These are phyloP conservation scores for Geotrichum carabidarum DNA, from an alignment of 1,139 yeast species.

Conservation along the genomic window DNA sequence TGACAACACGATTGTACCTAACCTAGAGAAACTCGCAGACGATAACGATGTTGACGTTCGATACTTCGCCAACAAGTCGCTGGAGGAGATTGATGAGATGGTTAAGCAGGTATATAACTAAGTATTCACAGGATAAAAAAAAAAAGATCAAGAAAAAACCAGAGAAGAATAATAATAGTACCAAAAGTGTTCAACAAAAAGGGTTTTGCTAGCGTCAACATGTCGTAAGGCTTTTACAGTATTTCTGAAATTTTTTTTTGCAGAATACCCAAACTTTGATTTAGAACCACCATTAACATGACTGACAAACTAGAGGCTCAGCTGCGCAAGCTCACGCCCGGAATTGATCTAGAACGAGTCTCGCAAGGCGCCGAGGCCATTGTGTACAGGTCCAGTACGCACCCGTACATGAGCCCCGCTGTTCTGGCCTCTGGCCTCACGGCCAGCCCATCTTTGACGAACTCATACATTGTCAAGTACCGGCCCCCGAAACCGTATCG, in stretches of 20 bases:
- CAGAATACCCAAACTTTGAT: background rate
- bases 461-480: conserved; percentile 63
- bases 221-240: no score
- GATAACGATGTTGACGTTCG: conserved; percentile 89
- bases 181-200: background rate
- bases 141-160: background rate
- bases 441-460: background rate
- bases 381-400: conserved; percentile 58
- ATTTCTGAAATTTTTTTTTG: background rate
- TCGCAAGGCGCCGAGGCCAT: conserved; percentile 98
- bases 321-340: conserved; percentile 46
- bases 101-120: conserved; percentile 11
- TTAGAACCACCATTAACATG: conserved; percentile 1
- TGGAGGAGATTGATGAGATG: conserved; percentile 32
- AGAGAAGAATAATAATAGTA: background rate
- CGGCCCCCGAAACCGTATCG: conserved; percentile 88
- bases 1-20: conserved; percentile 54
- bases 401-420: conserved; percentile 52
- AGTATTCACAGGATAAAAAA: background rate
- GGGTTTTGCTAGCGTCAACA: no score
- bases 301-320: conserved; percentile 20
- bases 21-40: conserved; percentile 56
- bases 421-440: conserved; percentile 19
- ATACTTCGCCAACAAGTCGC: conserved; percentile 64
- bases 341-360: conserved; percentile 38